Evolutionary conservation across 2,329 filamentous ascomycete species (phyloP).

Genomic region (Paracoccidioides lutzii): DNA sequence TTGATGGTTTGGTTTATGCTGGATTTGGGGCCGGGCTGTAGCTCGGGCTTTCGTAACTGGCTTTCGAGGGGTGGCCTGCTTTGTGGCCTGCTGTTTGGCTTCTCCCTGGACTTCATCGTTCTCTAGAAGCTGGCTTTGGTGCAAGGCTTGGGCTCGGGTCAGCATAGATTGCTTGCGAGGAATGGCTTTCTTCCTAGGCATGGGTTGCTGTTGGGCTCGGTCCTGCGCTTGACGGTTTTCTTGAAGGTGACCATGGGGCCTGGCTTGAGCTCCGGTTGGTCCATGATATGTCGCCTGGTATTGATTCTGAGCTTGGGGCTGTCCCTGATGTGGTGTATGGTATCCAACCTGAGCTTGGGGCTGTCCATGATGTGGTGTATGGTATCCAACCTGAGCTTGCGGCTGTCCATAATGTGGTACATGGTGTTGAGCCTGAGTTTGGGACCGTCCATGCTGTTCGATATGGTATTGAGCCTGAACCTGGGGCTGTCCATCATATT

Average conservation of each 20-base stretch:
- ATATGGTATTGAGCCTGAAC: background rate
- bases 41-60: too few relatives aligned
- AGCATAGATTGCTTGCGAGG: too few relatives aligned
- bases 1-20: background rate
- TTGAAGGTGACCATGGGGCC: background rate
- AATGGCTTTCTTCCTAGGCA: too few relatives aligned
- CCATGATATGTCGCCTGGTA: background rate
- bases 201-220: background rate
- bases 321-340: background rate
- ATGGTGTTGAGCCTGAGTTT: background rate
- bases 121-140: too few relatives aligned
- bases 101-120: too few relatives aligned
- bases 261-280: too few relatives aligned
- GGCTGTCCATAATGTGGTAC: background rate
- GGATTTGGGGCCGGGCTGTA: too few relatives aligned
- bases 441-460: background rate
- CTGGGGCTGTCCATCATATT: background rate
- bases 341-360: background rate
- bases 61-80: too few relatives aligned
- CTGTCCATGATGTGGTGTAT: background rate
- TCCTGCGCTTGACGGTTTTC: background rate
- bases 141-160: too few relatives aligned
- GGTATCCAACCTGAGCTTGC: background rate
- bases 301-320: background rate
- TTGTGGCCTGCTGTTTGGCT: too few relatives aligned